A percentile compares a stretch with the other conserved stretches of the same genome.
phyloP scores from a whole-genome alignment of 2,329 filamentous ascomycete species.

The Ophiocordyceps camponoti-saundersi region DNA sequence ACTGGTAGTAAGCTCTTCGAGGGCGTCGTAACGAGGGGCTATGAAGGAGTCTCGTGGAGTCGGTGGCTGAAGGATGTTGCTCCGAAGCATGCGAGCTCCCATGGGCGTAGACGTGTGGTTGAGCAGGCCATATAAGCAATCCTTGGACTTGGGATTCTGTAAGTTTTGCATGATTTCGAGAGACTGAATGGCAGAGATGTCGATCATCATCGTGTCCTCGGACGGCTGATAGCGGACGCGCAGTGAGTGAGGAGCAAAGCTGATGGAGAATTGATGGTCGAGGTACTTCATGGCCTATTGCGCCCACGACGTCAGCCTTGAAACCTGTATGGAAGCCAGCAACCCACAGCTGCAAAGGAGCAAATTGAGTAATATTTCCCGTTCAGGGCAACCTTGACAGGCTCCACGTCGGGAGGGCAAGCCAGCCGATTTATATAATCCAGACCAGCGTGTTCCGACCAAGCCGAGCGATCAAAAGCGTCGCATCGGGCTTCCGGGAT shows the following conservation, averaged over 20 bases:
- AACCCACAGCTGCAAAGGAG: constrained; percentile 68
- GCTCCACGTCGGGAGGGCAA: constrained; percentile 62
- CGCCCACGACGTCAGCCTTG: constrained; percentile 5
- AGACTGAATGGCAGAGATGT: constrained; percentile 70
- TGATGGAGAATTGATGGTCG: constrained; percentile 49
- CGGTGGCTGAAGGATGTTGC: constrained; percentile 76
- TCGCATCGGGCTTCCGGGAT: constrained; percentile 13
- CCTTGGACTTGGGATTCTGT: constrained; percentile 57
- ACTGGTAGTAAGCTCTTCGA: constrained; percentile 65
- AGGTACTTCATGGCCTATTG: constrained; percentile 63
- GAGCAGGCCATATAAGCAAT: constrained; percentile 70
- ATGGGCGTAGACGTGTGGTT: constrained; percentile 80
- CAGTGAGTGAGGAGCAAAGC: constrained; percentile 28
- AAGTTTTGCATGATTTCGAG: constrained; percentile 85
- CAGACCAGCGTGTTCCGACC: constrained; percentile 63
- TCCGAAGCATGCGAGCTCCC: constrained; percentile 68
- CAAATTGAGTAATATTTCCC: constrained; percentile 80
- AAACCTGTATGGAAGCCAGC: neutral
- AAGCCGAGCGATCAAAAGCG: constrained; percentile 59
- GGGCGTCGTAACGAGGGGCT: constrained; percentile 56
- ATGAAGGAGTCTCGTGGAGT: constrained; percentile 52
- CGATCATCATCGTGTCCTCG: constrained; percentile 91
- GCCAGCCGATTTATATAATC: constrained; percentile 68
- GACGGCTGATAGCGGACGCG: constrained; percentile 74
- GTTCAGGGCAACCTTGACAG: constrained; percentile 60